These are phyloP conservation scores for Buxus sempervirens DNA, from an alignment of 164 flowering plant species.

Conservation along the genomic window DNA sequence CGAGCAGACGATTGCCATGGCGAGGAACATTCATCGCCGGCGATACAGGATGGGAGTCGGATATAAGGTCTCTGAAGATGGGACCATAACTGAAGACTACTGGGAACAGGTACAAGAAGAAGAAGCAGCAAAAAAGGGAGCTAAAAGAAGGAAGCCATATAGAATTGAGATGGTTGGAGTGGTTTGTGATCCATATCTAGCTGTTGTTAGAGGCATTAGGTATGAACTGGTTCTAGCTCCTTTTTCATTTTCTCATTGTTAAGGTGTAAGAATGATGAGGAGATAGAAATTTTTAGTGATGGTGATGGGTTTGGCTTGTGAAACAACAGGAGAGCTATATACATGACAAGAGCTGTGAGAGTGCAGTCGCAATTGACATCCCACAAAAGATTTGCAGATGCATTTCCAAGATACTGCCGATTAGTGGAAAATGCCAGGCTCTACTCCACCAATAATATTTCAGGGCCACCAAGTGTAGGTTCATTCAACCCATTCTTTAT, in stretches of 20 bases:
- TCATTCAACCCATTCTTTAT: no score
- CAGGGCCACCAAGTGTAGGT: conserved; percentile 68
- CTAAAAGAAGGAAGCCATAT: conserved; percentile 53
- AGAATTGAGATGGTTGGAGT: conserved; percentile 93
- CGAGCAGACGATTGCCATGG: conserved; percentile 81
- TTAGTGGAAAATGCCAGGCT: conserved; percentile 88
- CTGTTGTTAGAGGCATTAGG: conserved; percentile 95
- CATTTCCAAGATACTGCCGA: conserved; percentile 62
- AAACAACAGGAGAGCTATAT: conserved; percentile 73
- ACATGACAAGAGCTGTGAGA: conserved; percentile 81
- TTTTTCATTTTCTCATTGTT: no score
- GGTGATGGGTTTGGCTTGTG: background rate
- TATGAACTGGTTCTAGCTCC: conserved; percentile 10
- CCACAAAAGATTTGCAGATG: conserved; percentile 88
- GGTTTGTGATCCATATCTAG: conserved; percentile 81
- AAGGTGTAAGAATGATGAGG: no score
- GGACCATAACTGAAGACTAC: conserved; percentile 64
- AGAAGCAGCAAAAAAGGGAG: conserved; percentile 7
- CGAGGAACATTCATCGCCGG: conserved; percentile 61
- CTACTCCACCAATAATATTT: conserved; percentile 62
- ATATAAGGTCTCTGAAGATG: conserved; percentile 65
- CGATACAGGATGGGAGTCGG: conserved; percentile 93
- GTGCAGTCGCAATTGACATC: conserved; percentile 81
- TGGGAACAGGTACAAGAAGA: conserved; percentile 66
- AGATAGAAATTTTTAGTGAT: no score